Percentiles rank a stretch among this genome's conserved stretches.
phyloP scores from a whole-genome alignment of 257 asterid species.

The Solanum tarapatanum region DNA sequence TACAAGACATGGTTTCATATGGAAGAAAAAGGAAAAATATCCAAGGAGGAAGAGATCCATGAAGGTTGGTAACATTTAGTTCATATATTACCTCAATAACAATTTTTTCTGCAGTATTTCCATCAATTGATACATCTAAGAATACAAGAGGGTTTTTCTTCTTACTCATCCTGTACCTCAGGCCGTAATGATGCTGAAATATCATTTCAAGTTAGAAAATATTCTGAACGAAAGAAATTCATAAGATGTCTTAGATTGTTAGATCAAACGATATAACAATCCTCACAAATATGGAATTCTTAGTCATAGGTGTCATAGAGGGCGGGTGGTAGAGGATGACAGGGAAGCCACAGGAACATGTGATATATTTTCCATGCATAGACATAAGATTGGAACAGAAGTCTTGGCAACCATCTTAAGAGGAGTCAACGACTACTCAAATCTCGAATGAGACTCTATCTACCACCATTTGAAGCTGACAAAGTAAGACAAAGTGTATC shows the following conservation, averaged over 20 bases:
- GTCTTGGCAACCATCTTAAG: not conserved
- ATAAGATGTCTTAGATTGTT: not conserved
- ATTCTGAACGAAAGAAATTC: not conserved
- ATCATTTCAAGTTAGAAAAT: not conserved
- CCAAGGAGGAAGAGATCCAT: not conserved
- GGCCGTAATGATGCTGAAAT: constrained; percentile 4
- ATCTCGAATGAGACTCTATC: not conserved
- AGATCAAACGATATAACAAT: not conserved
- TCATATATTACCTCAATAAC: constrained; percentile 53
- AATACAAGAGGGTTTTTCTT: constrained; percentile 65
- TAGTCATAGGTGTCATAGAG: not conserved
- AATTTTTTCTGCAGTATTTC: constrained; percentile 53
- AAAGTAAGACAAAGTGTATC: not conserved
- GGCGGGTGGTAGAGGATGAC: not conserved
- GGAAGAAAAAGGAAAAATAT: not conserved
- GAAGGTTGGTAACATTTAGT: not conserved
- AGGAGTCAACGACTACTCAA: not conserved
- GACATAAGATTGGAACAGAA: not conserved
- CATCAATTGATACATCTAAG: constrained; percentile 71
- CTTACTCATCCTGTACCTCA: constrained; percentile 36
- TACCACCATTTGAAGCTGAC: not conserved
- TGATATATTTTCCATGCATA: not conserved
- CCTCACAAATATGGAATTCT: not conserved
- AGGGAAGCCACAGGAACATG: not conserved
- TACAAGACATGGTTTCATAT: not conserved